These are phyloP conservation scores for Dictyostelium discoideum DNA, from an alignment of 78 protist species.

Conservation along the genomic window dicty_2.7 NC_007091.3:626501-627000, in stretches of 20 bases:
- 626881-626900: constrained; percentile 15
- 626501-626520: background rate
- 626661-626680: background rate
- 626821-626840: background rate
- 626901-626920: background rate
- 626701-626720: background rate
- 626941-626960: background rate
- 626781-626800: background rate
- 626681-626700: background rate
- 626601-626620: constrained; percentile 47
- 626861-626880: constrained; percentile 26
- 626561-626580: constrained; percentile 14
- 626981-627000: background rate
- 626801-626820: background rate
- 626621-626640: background rate
- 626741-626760: background rate
- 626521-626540: background rate
- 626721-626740: background rate
- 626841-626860: background rate
- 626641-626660: background rate
- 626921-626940: background rate
- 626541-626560: constrained; percentile 29
- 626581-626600: constrained; percentile 57
- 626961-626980: background rate
- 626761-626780: background rate